phyloP scores from a whole-genome alignment of 2,329 filamentous ascomycete species.

The Phoma sp. region DNA sequence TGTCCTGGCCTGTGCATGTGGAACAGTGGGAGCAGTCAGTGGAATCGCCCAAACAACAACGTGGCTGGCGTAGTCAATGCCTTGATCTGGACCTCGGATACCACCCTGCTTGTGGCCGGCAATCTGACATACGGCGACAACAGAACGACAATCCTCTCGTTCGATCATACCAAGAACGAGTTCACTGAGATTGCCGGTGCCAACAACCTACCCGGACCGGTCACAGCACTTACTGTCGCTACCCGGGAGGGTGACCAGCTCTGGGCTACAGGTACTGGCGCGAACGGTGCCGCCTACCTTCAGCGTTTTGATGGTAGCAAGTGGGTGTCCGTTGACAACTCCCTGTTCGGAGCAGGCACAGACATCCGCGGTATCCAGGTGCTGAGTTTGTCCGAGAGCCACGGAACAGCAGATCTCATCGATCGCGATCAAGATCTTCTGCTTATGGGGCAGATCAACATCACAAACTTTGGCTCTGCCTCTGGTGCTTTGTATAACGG shows the following conservation, averaged over 20 bases:
- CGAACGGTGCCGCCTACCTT: conserved; percentile 74
- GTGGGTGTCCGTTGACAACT: conserved; percentile 68
- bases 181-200: conserved; percentile 71
- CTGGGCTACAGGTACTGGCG: conserved; percentile 79
- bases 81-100: conserved; percentile 77
- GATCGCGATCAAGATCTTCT: conserved; percentile 74
- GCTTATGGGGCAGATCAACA: conserved; percentile 80
- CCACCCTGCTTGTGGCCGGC: conserved; percentile 77
- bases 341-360: conserved; percentile 67
- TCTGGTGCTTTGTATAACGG: conserved; percentile 91
- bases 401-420: conserved; percentile 69
- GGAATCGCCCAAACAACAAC: conserved; percentile 77
- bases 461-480: conserved; percentile 77
- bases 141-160: conserved; percentile 71
- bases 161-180: conserved; percentile 68
- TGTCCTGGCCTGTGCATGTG: conserved; percentile 86
- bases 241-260: conserved; percentile 62
- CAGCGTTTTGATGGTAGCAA: conserved; percentile 79
- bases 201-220: conserved; percentile 75
- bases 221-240: conserved; percentile 77
- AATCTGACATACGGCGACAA: conserved; percentile 73
- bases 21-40: conserved; percentile 72
- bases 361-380: conserved; percentile 81
- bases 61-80: conserved; percentile 72
- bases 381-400: conserved; percentile 71